Percentiles rank a stretch among this genome's conserved stretches.
Evolutionary conservation across 495 filamentous ascomycete species (phyloP).

Genomic region (Neurospora sp.): DNA sequence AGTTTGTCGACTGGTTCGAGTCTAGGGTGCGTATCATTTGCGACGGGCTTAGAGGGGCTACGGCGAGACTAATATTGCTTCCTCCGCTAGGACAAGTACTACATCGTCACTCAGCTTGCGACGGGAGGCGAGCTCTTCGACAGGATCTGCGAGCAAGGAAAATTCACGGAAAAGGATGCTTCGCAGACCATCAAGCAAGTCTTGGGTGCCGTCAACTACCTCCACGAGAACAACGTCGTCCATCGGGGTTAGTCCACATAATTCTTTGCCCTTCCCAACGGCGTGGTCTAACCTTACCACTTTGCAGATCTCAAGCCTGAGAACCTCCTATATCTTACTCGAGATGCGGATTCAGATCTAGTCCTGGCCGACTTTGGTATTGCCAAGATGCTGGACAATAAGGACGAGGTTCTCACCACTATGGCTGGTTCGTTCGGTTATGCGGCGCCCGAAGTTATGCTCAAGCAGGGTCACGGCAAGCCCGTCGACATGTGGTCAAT

Average conservation of each 20-base stretch:
- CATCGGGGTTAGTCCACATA: conserved; percentile 61
- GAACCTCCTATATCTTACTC: conserved; percentile 89
- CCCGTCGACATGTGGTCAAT: conserved; percentile 99
- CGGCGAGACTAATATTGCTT: conserved; percentile 1
- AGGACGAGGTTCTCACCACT: conserved; percentile 85
- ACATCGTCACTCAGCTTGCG: conserved; percentile 96
- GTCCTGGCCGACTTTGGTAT: conserved; percentile 98
- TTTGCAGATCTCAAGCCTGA: conserved; percentile 88
- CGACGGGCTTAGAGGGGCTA: neutral
- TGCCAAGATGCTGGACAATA: conserved; percentile 91
- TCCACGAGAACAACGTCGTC: conserved; percentile 91
- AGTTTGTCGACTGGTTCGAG: conserved; percentile 99
- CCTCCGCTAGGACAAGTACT: conserved; percentile 86
- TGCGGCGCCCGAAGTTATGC: conserved; percentile 95
- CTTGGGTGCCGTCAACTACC: conserved; percentile 85
- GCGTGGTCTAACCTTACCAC: neutral
- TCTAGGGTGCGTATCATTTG: conserved; percentile 52
- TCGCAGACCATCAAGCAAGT: conserved; percentile 95
- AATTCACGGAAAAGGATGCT: conserved; percentile 98
- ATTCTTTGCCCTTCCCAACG: neutral
- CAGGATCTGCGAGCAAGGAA: conserved; percentile 94
- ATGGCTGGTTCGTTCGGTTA: conserved; percentile 99
- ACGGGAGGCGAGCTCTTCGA: conserved; percentile 97
- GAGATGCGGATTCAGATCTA: conserved; percentile 63
- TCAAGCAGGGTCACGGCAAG: conserved; percentile 94